These are phyloP conservation scores for Fusarium pininemorale DNA, from an alignment of 2,329 filamentous ascomycete genomes.

Conservation along the genomic window DNA sequence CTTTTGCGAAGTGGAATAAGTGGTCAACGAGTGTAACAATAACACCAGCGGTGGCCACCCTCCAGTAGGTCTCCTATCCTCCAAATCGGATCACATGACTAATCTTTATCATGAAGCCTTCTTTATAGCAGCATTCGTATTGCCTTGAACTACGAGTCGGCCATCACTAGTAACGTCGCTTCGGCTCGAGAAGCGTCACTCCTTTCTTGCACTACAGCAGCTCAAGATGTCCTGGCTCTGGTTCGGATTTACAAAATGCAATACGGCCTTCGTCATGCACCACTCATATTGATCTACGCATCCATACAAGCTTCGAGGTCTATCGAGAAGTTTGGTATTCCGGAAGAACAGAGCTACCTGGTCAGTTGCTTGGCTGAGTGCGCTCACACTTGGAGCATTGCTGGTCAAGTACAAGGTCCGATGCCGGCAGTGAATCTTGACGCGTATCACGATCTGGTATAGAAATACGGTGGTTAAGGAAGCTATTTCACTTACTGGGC, in stretches of 20 bases:
- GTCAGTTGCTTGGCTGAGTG: neutral
- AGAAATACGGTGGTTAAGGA: neutral
- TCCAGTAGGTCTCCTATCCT: neutral
- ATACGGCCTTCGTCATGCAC: neutral
- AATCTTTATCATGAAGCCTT: neutral
- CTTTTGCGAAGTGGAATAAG: neutral
- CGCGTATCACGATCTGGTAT: neutral
- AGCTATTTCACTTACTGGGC: too few species aligned
- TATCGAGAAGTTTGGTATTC: neutral
- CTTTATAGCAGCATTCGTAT: neutral
- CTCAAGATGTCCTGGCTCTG: neutral
- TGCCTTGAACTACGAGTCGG: neutral
- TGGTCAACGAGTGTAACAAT: neutral
- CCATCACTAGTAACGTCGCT: neutral
- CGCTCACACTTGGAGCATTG: neutral
- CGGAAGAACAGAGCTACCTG: constrained; percentile 1
- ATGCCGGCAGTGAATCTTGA: neutral
- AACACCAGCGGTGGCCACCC: neutral
- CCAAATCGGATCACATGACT: too few species aligned
- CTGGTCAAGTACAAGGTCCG: neutral
- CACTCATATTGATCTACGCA: constrained; percentile 1
- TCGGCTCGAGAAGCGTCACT: neutral
- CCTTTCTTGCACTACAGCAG: neutral
- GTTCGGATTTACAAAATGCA: neutral
- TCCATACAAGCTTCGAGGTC: neutral